These are phyloP conservation scores for Coemansia sp. DNA, from an alignment of 192 early-diverging fungal species.

Conservation along the genomic window DNA sequence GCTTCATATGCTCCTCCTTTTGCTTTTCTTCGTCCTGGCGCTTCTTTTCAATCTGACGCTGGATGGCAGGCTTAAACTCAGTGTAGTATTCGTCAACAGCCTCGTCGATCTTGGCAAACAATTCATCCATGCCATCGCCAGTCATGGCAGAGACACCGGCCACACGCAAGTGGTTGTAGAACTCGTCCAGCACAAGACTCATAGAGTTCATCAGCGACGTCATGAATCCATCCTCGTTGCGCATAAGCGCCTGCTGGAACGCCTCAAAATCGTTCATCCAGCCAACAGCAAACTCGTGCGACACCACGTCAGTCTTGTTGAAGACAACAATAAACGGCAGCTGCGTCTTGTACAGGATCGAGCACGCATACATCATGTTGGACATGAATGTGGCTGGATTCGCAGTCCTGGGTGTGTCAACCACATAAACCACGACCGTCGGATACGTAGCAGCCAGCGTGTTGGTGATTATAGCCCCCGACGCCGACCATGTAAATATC, in stretches of 20 bases:
- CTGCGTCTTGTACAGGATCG: constrained; percentile 96
- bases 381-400: constrained; percentile 96
- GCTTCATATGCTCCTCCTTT: constrained; percentile 70
- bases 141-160: constrained; percentile 91
- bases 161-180: constrained; percentile 79
- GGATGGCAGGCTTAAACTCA: constrained; percentile 85
- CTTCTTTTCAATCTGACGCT: constrained; percentile 70
- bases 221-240: constrained; percentile 89
- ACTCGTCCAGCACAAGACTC: constrained; percentile 96
- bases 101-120: constrained; percentile 81
- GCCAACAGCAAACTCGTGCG: constrained; percentile 84
- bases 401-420: constrained; percentile 93
- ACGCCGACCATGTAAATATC: constrained; percentile 99
- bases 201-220: constrained; percentile 89
- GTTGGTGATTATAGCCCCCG: constrained; percentile 93
- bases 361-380: constrained; percentile 98
- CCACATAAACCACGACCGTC: constrained; percentile 87
- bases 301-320: constrained; percentile 93
- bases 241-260: constrained; percentile 82
- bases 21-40: constrained; percentile 60
- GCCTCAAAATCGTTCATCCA: constrained; percentile 98
- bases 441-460: constrained; percentile 89
- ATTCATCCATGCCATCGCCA: constrained; percentile 87
- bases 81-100: constrained; percentile 81
- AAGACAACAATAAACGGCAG: constrained; percentile 94